These are phyloP conservation scores for Coemansia sp. DNA, from an alignment of 192 early-diverging fungal genomes.

Conservation along the genomic window DNA sequence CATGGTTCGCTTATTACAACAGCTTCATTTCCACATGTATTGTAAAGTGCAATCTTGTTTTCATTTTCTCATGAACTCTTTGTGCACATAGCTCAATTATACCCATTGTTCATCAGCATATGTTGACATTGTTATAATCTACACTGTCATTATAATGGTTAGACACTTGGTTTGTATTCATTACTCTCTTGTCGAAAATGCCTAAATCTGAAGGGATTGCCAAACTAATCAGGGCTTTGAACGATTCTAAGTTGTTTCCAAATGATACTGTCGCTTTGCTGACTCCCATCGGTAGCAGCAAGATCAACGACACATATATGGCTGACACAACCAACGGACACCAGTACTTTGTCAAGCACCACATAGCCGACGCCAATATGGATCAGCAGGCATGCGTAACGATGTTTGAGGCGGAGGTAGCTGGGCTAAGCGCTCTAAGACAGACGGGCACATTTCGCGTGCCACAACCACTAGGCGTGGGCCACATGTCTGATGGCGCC, in stretches of 20 bases:
- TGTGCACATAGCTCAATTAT: background rate
- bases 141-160: no score
- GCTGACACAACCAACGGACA: background rate
- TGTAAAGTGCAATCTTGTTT: background rate
- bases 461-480: constrained; percentile 15
- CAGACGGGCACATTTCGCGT: constrained; percentile 17
- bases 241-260: background rate
- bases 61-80: background rate
- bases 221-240: background rate
- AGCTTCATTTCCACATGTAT: background rate
- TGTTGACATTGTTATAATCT: no score
- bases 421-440: constrained; percentile 22
- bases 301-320: constrained; percentile 11
- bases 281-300: constrained; percentile 2
- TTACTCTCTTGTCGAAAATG: constrained; percentile 1
- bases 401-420: constrained; percentile 27
- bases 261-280: background rate
- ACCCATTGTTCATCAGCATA: no score
- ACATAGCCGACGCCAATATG: background rate
- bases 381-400: background rate
- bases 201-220: background rate
- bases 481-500: constrained; percentile 12
- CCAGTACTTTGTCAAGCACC: constrained; percentile 33
- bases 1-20: background rate
- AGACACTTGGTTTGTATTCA: background rate